Conservation (phyloP, 495 filamentous ascomycete genomes). For the Hypoxylon fragiforme region DNA sequence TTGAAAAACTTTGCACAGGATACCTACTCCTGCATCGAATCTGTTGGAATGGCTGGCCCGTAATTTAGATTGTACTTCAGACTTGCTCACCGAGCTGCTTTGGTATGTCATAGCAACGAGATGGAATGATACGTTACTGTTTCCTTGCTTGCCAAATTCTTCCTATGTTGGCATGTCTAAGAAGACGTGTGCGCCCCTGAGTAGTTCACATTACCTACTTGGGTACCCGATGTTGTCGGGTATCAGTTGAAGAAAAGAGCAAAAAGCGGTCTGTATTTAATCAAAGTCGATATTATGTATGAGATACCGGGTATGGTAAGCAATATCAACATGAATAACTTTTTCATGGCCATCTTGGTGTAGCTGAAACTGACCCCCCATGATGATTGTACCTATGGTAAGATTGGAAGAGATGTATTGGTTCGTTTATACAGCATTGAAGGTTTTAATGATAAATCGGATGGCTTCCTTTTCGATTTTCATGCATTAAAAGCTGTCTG, state of each 20-base stretch:
- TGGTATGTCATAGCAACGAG: too few relatives aligned
- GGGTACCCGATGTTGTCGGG: constrained; percentile 14
- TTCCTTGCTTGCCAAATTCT: too few relatives aligned
- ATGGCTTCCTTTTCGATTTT: constrained; percentile 5
- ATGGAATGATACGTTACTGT: too few relatives aligned
- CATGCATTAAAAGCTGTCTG: not conserved
- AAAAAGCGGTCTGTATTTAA: constrained; percentile 30
- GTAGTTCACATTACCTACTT: too few relatives aligned
- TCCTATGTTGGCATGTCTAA: too few relatives aligned
- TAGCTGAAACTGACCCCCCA: constrained; percentile 10
- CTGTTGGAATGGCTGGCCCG: too few relatives aligned
- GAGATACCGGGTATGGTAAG: constrained; percentile 14
- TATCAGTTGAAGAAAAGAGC: not conserved
- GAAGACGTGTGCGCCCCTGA: too few relatives aligned
- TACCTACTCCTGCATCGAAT: too few relatives aligned
- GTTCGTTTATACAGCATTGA: not conserved
- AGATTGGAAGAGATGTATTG: not conserved
- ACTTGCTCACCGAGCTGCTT: too few relatives aligned
- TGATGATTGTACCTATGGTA: constrained; percentile 10
- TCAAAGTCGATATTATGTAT: constrained; percentile 16
- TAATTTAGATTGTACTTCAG: too few relatives aligned
- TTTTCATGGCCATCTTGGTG: constrained; percentile 9
- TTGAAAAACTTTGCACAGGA: too few relatives aligned
- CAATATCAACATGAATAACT: constrained; percentile 13
- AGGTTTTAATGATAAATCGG: constrained; percentile 14